Conservation (phyloP, 192 early-diverging fungal species). For the Geranomyces michiganensis region DNA sequence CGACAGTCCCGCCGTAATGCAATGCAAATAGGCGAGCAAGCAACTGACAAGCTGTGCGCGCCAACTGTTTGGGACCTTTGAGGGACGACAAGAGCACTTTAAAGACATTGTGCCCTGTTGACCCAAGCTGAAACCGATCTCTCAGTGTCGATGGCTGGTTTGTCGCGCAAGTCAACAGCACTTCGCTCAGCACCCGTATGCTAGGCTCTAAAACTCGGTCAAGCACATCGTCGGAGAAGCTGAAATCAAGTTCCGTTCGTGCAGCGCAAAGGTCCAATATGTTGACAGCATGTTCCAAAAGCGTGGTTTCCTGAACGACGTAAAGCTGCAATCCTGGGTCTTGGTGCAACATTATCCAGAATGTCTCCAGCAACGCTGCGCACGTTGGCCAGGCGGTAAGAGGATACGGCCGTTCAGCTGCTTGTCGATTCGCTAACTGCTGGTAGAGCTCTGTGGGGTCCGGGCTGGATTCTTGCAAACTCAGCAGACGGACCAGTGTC, state of each 20-base stretch:
- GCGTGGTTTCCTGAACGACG: background rate
- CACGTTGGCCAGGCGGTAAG: background rate
- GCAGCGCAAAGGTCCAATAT: background rate
- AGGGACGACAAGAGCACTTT: background rate
- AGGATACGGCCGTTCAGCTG: too few species aligned
- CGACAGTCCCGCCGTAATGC: constrained; percentile 18
- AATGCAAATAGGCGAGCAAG: constrained; percentile 11
- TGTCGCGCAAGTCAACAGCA: constrained; percentile 10
- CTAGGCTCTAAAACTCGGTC: constrained; percentile 3
- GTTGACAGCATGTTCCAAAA: background rate
- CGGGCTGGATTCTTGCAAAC: background rate
- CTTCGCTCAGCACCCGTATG: background rate
- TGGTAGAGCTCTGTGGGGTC: background rate
- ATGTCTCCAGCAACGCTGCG: background rate
- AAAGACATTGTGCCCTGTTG: background rate
- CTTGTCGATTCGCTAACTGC: background rate
- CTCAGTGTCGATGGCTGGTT: background rate
- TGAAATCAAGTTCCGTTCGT: background rate
- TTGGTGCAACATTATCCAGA: background rate
- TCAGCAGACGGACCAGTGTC: background rate
- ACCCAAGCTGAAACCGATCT: background rate
- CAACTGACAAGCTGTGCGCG: background rate
- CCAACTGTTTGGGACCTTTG: background rate
- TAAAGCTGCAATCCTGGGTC: background rate
- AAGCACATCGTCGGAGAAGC: background rate